Conservation (phyloP, 2,329 filamentous ascomycete species). For the Zymoseptoria passerinii region DNA sequence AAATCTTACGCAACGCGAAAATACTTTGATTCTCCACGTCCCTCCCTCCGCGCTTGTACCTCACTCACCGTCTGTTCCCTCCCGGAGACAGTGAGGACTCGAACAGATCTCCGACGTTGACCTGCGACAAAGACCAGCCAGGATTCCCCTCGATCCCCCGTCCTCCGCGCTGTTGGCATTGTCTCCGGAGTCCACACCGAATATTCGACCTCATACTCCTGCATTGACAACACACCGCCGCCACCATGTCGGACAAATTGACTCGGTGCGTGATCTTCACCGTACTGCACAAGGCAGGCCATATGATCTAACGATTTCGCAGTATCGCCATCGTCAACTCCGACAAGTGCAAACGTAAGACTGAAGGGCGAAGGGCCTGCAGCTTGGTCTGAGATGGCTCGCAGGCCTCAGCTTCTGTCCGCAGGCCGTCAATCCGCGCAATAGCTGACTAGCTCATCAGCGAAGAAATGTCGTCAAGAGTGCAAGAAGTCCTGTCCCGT, state of each 20-base stretch:
- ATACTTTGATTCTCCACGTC: neutral
- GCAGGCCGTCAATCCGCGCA: too few relatives aligned
- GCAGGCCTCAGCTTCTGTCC: conserved; percentile 70
- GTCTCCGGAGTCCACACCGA: neutral
- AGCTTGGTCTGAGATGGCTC: conserved; percentile 28
- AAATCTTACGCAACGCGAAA: neutral
- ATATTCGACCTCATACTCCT: conserved; percentile 2
- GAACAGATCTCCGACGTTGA: neutral
- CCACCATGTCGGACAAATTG: conserved; percentile 72
- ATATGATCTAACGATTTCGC: conserved; percentile 13
- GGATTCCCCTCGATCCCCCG: neutral
- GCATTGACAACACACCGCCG: conserved; percentile 6
- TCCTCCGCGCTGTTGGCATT: neutral
- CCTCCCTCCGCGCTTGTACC: neutral
- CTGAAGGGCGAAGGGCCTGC: too few relatives aligned
- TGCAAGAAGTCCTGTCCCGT: conserved; percentile 99
- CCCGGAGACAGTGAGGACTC: neutral
- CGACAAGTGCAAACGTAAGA: conserved; percentile 58
- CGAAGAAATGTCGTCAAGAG: conserved; percentile 83
- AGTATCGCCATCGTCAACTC: conserved; percentile 98
- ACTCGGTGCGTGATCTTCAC: conserved; percentile 63
- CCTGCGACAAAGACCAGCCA: neutral
- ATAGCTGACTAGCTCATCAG: neutral
- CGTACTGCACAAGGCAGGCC: neutral
- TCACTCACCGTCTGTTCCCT: neutral